These are phyloP conservation scores for Thymus mandschuricus DNA, from an alignment of 257 asterid species.

Conservation along the genomic window DNA sequence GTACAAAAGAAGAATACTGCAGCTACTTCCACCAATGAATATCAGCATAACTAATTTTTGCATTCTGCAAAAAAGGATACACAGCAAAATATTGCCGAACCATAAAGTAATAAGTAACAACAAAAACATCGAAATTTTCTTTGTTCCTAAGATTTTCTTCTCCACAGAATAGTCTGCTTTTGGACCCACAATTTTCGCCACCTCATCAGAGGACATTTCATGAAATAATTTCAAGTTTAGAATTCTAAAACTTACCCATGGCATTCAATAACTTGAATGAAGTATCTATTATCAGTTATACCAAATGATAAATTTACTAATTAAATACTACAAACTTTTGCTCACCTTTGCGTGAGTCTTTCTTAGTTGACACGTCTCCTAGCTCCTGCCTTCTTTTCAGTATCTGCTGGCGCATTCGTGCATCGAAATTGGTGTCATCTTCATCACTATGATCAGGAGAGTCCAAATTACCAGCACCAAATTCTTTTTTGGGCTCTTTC, in stretches of 20 bases:
- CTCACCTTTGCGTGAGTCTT: slow-evolving; percentile 59
- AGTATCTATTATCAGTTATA: slow-evolving; percentile 5
- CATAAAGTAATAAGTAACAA: background rate
- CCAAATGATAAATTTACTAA: slow-evolving; percentile 14
- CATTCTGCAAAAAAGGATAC: slow-evolving; percentile 8
- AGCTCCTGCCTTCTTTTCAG: slow-evolving; percentile 73
- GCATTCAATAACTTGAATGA: background rate
- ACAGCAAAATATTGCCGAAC: background rate
- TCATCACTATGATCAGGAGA: slow-evolving; percentile 68
- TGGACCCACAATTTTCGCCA: background rate
- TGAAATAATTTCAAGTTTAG: slow-evolving; percentile 13
- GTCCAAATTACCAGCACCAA: slow-evolving; percentile 48
- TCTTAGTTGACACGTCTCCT: slow-evolving; percentile 60
- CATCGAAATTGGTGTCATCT: slow-evolving; percentile 81
- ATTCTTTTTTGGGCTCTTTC: slow-evolving; percentile 61
- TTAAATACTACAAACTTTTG: slow-evolving; percentile 17
- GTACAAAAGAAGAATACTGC: background rate
- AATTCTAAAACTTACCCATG: slow-evolving; percentile 1
- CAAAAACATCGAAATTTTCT: background rate
- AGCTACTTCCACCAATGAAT: background rate
- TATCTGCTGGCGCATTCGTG: slow-evolving; percentile 92
- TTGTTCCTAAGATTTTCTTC: background rate
- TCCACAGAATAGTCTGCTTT: background rate
- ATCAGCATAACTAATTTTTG: background rate
- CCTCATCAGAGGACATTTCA: background rate